These are phyloP conservation scores for Pueraria montana DNA, from an alignment of 306 rosid species.

Conservation along the genomic window DNA sequence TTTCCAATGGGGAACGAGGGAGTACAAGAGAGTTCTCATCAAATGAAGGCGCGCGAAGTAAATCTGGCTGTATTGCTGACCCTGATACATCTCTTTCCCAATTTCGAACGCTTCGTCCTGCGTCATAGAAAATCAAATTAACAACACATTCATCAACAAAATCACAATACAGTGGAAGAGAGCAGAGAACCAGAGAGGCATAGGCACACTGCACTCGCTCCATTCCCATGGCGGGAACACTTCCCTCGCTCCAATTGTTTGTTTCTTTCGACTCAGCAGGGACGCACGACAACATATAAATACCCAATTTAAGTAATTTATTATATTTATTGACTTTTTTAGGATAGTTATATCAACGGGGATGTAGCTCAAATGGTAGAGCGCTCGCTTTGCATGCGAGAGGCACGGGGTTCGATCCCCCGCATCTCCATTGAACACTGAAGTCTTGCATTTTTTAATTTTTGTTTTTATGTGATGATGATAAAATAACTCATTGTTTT, in stretches of 20 bases:
- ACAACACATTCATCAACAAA: background rate
- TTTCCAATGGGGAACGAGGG: slow-evolving; percentile 79
- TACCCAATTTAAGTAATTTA: background rate
- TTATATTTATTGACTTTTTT: background rate
- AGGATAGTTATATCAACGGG: background rate
- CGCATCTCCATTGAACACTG: slow-evolving; percentile 50
- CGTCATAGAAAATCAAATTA: background rate
- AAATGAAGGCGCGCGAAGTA: slow-evolving; percentile 88
- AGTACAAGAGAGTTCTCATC: slow-evolving; percentile 81
- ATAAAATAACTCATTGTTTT: too few relatives aligned
- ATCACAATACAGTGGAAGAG: background rate
- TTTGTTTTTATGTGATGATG: too few relatives aligned
- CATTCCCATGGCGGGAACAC: slow-evolving; percentile 80
- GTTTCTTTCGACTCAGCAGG: background rate
- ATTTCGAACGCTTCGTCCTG: slow-evolving; percentile 79
- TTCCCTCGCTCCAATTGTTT: background rate
- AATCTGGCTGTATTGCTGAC: slow-evolving; percentile 93
- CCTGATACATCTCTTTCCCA: slow-evolving; percentile 71
- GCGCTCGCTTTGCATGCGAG: slow-evolving; percentile 61
- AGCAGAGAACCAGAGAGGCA: slow-evolving; percentile 54
- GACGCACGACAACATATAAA: background rate
- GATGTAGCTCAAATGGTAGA: slow-evolving; percentile 59
- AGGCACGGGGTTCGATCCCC: slow-evolving; percentile 65
- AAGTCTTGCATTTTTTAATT: too few relatives aligned
- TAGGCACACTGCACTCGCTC: slow-evolving; percentile 74